phyloP scores from a whole-genome alignment of 805 yeast genomes.

The Candida sakaeoensis region DNA sequence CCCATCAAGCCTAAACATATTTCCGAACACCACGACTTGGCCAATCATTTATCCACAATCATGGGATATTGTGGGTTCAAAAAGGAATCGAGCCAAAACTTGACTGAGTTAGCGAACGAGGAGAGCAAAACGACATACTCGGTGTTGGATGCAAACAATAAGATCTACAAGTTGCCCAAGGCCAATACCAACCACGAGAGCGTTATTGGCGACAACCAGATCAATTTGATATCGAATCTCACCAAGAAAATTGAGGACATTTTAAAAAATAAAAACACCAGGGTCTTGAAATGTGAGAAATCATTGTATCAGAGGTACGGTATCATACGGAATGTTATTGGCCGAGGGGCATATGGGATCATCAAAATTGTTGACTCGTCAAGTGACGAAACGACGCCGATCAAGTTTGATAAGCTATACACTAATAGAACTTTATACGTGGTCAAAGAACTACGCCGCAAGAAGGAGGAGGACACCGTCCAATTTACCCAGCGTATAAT shows the following conservation, averaged over 20 bases:
- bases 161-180: conserved; percentile 23
- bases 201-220: conserved; percentile 28
- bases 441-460: conserved; percentile 29
- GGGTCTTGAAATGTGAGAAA: conserved; percentile 13
- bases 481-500: conserved; percentile 70
- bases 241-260: conserved; percentile 17
- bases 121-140: conserved; percentile 33
- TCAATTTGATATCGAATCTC: conserved; percentile 20
- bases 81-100: conserved; percentile 12
- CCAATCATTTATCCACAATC: conserved; percentile 24
- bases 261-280: conserved; percentile 9
- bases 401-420: background rate
- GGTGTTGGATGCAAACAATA: conserved; percentile 18
- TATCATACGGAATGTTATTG: conserved; percentile 29
- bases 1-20: conserved; percentile 12
- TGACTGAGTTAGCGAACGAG: conserved; percentile 24
- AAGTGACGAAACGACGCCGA: conserved; percentile 1
- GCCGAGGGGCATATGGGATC: conserved; percentile 37
- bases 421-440: conserved; percentile 18
- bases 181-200: conserved; percentile 14
- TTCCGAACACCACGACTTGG: conserved; percentile 12
- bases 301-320: conserved; percentile 34
- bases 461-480: conserved; percentile 24
- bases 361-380: conserved; percentile 30
- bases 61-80: conserved; percentile 34